Conservation (phyloP, 352 stramenopile genomes). For the Phytophthora uliginosa region DNA sequence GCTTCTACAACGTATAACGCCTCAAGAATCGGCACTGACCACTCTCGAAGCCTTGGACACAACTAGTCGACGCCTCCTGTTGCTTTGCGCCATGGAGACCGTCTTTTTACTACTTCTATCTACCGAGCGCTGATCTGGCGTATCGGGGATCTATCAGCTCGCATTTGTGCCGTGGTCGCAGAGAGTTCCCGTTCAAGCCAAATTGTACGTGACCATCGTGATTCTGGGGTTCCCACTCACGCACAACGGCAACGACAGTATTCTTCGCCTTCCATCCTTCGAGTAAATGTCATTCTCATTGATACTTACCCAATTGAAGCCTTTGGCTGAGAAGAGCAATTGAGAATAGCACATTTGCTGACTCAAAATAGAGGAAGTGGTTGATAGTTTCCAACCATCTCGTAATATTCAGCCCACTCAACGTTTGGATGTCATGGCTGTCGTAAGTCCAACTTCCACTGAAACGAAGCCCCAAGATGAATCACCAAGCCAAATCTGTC, state of each 20-base stretch:
- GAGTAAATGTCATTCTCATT: neutral
- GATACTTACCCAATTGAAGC: neutral
- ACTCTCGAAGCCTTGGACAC: constrained; percentile 19
- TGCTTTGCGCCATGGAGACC: constrained; percentile 32
- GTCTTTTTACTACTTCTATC: constrained; percentile 23
- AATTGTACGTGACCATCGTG: constrained; percentile 30
- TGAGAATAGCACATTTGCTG: neutral
- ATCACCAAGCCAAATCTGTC: neutral
- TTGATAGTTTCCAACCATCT: neutral
- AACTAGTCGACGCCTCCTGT: constrained; percentile 14
- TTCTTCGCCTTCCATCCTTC: constrained; percentile 26
- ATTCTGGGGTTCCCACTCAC: constrained; percentile 43
- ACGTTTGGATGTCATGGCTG: neutral
- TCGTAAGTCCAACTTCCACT: neutral
- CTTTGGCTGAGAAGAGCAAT: neutral
- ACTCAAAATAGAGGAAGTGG: neutral
- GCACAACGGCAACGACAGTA: constrained; percentile 45
- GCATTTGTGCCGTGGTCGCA: constrained; percentile 42
- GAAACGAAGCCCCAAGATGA: neutral
- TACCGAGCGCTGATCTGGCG: constrained; percentile 31
- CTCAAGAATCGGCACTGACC: constrained; percentile 31
- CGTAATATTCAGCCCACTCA: neutral
- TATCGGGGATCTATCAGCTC: constrained; percentile 34
- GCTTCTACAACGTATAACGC: too few relatives aligned
- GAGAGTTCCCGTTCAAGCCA: constrained; percentile 30